Conservation (phyloP, 495 filamentous ascomycete species). For the Cercophora sp. region DNA sequence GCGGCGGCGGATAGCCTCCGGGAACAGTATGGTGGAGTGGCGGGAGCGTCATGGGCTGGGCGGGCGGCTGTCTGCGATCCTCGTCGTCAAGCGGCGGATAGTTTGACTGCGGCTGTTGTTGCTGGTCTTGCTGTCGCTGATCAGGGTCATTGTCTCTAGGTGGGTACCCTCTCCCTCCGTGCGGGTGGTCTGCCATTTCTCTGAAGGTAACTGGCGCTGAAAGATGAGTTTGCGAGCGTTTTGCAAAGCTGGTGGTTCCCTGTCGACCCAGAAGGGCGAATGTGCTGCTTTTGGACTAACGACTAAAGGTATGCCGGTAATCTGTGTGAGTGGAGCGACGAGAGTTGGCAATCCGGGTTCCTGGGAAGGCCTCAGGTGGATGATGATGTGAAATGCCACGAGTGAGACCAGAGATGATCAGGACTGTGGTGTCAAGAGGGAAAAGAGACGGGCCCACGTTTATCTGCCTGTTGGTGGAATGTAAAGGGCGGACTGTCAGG, state of each 20-base stretch:
- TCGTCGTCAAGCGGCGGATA: no score
- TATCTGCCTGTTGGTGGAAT: no score
- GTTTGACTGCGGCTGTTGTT: conserved; percentile 41
- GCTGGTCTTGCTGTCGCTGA: conserved; percentile 45
- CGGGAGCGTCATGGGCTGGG: conserved; percentile 34
- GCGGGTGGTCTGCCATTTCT: conserved; percentile 44
- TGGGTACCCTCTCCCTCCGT: conserved; percentile 32
- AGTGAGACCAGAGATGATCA: no score
- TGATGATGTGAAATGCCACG: no score
- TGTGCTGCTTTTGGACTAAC: conserved; percentile 27
- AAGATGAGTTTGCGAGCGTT: not conserved
- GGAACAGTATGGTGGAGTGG: conserved; percentile 25
- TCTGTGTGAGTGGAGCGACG: conserved; percentile 19
- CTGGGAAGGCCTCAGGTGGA: no score
- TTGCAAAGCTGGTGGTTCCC: no score
- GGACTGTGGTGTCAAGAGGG: no score
- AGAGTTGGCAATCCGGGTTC: no score
- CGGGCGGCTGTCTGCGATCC: conserved; percentile 33
- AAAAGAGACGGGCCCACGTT: no score
- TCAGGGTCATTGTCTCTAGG: conserved; percentile 36
- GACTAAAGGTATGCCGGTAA: conserved; percentile 22
- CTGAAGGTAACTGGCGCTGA: conserved; percentile 3
- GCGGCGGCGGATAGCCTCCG: no score
- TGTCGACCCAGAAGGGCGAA: not conserved
- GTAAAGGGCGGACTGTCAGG: no score